Base-by-base conservation (phyloP, 116 monocot species). In the Papilionanthe hybrid region DNA sequence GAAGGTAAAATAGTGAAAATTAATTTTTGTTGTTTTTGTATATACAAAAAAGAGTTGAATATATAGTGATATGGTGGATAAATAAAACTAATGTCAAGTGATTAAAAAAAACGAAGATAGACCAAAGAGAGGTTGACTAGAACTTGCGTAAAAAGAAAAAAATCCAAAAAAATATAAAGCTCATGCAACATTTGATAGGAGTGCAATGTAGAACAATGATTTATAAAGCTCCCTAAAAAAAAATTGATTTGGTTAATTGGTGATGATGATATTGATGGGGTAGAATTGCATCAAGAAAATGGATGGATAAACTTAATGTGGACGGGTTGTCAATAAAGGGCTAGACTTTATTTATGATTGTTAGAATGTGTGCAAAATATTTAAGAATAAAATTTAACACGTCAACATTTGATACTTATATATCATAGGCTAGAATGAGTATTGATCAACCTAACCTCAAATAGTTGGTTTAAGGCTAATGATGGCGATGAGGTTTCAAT, bases 401-500 rank as follows among this genome's bases (percentile, higher is more conserved):
- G n/a, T 58, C n/a, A 58, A 22, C 58, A 58, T 58, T 58, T n/a
- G 22, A 2, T 22, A 58, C 5, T 58, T 58, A 22, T 23, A 23
- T 60, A 23, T n/a, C 5, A 4, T 22, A 60, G 25, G 25, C 23
- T 0, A 53, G 60, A 60, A 60, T 22, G 60, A 22, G 60, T 8
- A 60, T 25, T 60, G 60, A 60, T 60, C 22, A 53, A 60, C 8
- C 60, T 60, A 23, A 69, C 5, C 65, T 3, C 12, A 6, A 25
- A 69, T 69, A 69, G 17, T 69, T 69, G 69, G 23, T 12, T 69
- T 60, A 37, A 69, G 69, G 37, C 28, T 69, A 69, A 69, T 29
- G 69, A 69, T 69, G 15, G 37, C 32, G 68, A 29, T 69, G 25
- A 22, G 32, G 32, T 29, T 29, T 29, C 37, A 17, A 37, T 32